Evolutionary conservation across 2,329 filamentous ascomycete genomes (phyloP).

Genomic region (Fusarium sublunatum): DNA sequence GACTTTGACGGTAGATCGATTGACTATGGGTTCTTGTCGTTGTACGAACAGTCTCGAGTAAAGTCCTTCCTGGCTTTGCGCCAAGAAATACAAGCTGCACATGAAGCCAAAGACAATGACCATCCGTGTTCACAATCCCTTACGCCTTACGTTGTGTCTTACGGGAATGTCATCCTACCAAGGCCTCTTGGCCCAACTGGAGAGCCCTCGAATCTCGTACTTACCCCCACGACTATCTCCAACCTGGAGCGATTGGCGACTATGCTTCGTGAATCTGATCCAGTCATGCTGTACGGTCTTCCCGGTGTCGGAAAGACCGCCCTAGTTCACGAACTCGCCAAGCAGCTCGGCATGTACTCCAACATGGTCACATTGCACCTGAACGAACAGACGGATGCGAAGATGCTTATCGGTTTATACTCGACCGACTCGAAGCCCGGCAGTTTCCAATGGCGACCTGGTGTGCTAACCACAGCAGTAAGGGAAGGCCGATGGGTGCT

Average conservation of each 20-base stretch:
- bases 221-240: constrained; percentile 75
- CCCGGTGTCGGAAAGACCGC: constrained; percentile 93
- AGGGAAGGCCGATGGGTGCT: constrained; percentile 95
- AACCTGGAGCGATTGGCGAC: constrained; percentile 79
- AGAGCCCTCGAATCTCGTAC: constrained; percentile 66
- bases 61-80: constrained; percentile 58
- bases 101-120: constrained; percentile 18
- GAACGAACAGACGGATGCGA: constrained; percentile 98
- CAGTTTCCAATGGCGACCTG: constrained; percentile 91
- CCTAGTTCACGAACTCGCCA: constrained; percentile 83
- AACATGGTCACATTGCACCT: constrained; percentile 94
- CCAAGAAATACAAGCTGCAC: constrained; percentile 49
- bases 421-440: constrained; percentile 88
- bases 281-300: constrained; percentile 83
- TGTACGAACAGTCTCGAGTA: constrained; percentile 67
- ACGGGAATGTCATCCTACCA: constrained; percentile 76
- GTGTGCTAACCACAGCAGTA: constrained; percentile 93
- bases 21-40: constrained; percentile 79
- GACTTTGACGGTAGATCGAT: constrained; percentile 79
- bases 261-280: constrained; percentile 73
- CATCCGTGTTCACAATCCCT: constrained; percentile 55
- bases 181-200: constrained; percentile 63
- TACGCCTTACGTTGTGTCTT: constrained; percentile 70
- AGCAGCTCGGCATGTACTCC: constrained; percentile 79
- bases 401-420: constrained; percentile 94